phyloP scores from a whole-genome alignment of 768 basidiomycete species.

The Boletellus sp. region DNA sequence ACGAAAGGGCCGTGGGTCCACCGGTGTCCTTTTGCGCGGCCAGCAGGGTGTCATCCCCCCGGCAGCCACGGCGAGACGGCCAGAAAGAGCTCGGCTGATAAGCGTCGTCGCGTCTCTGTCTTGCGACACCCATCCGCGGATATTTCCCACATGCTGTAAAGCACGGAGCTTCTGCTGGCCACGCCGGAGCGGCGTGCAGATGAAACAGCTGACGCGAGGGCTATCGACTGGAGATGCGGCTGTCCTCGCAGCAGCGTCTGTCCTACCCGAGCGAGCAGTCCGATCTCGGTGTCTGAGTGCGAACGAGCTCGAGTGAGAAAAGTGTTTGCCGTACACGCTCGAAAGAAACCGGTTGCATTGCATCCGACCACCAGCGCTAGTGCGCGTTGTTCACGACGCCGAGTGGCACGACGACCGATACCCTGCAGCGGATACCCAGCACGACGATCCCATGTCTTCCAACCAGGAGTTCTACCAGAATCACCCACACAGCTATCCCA shows the following conservation, averaged over 20 bases:
- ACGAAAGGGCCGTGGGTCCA: too few relatives aligned
- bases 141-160: not conserved
- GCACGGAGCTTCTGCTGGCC: not conserved
- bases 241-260: not conserved
- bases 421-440: slow-evolving; percentile 17
- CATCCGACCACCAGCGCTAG: slow-evolving; percentile 9
- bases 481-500: slow-evolving; percentile 10
- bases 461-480: slow-evolving; percentile 25
- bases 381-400: not conserved
- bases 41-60: too few relatives aligned
- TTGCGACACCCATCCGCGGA: not conserved
- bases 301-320: slow-evolving; percentile 2
- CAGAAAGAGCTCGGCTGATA: too few relatives aligned
- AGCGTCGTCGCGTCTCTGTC: too few relatives aligned
- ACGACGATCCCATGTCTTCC: slow-evolving; percentile 20
- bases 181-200: not conserved
- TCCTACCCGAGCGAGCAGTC: not conserved
- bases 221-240: too few relatives aligned
- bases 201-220: not conserved
- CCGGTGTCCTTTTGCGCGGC: too few relatives aligned
- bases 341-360: not conserved
- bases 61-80: too few relatives aligned
- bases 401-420: slow-evolving; percentile 12
- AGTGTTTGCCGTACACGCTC: not conserved
- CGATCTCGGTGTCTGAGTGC: slow-evolving; percentile 2